Percentiles rank a stretch among this genome's conserved stretches.
phyloP scores from a whole-genome alignment of 768 basidiomycete genomes.

The Royoungia palumana region DNA sequence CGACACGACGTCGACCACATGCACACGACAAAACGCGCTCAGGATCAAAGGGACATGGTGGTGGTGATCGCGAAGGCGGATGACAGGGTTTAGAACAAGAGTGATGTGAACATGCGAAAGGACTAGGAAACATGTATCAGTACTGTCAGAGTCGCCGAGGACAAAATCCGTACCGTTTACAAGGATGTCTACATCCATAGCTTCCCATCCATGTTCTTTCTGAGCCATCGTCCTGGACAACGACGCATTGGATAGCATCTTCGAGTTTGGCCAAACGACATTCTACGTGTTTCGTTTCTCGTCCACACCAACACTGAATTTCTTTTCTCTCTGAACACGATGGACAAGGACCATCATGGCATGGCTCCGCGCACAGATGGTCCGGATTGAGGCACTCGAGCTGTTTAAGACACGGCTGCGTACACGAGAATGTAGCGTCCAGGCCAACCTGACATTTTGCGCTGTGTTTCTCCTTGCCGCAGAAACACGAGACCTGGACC shows the following conservation, averaged over 20 bases:
- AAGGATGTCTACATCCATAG: slow-evolving; percentile 57
- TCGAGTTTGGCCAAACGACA: slow-evolving; percentile 65
- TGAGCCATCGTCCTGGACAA: slow-evolving; percentile 27
- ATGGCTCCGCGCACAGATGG: slow-evolving; percentile 66
- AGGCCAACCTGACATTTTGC: slow-evolving; percentile 48
- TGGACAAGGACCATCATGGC: slow-evolving; percentile 76
- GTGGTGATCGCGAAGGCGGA: slow-evolving; percentile 55
- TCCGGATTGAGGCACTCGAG: slow-evolving; percentile 61
- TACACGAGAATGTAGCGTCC: slow-evolving; percentile 33
- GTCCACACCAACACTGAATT: slow-evolving; percentile 80
- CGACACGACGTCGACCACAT: slow-evolving; percentile 57
- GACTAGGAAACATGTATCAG: slow-evolving; percentile 32
- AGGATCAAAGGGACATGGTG: slow-evolving; percentile 74
- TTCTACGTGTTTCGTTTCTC: slow-evolving; percentile 48
- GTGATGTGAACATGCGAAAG: slow-evolving; percentile 78
- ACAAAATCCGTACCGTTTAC: slow-evolving; percentile 46
- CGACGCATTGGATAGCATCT: slow-evolving; percentile 32
- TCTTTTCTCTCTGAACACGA: slow-evolving; percentile 55
- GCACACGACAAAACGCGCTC: slow-evolving; percentile 68
- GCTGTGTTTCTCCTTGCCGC: slow-evolving; percentile 49
- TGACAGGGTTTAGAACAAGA: slow-evolving; percentile 75
- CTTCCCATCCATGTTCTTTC: slow-evolving; percentile 62
- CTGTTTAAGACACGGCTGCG: slow-evolving; percentile 35
- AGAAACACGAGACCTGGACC: slow-evolving; percentile 74
- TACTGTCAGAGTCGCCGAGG: not conserved